Conservation (phyloP, 768 basidiomycete genomes). For the Lactarius trivialis region DNA sequence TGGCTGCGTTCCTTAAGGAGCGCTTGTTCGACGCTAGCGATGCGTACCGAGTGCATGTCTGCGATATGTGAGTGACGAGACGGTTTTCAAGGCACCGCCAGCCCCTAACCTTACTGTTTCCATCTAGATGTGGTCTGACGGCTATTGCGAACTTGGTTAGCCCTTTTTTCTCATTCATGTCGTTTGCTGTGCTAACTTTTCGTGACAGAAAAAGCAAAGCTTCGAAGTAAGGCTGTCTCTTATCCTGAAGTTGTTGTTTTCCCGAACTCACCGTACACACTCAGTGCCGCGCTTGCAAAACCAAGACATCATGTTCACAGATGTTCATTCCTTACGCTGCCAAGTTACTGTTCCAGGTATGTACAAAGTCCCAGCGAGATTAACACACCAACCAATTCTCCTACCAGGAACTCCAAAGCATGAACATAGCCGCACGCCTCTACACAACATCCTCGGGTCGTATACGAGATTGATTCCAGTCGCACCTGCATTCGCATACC, state of each 20-base stretch:
- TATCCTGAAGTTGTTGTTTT: background rate
- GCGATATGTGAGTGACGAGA: conserved; percentile 74
- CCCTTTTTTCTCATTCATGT: conserved; percentile 19
- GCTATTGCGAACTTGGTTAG: conserved; percentile 92
- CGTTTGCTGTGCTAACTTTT: conserved; percentile 15
- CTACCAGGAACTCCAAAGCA: conserved; percentile 80
- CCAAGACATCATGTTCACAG: conserved; percentile 92
- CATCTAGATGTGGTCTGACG: conserved; percentile 79
- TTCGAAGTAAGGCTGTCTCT: conserved; percentile 48
- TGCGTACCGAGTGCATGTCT: conserved; percentile 91
- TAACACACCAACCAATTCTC: background rate
- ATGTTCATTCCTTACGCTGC: conserved; percentile 94
- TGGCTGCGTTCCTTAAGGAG: conserved; percentile 96
- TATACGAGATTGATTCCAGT: conserved; percentile 49
- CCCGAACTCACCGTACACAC: background rate
- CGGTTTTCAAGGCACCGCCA: background rate
- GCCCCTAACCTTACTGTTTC: conserved; percentile 17
- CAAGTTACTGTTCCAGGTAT: conserved; percentile 89
- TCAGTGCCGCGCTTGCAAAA: conserved; percentile 88
- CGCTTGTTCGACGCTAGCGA: conserved; percentile 91
- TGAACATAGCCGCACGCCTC: conserved; percentile 87
- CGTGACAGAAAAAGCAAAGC: conserved; percentile 83
- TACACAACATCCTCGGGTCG: conserved; percentile 86
- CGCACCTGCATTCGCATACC: conserved; percentile 16
- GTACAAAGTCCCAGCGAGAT: conserved; percentile 20